Percentiles rank a stretch among this genome's conserved stretches.
These are phyloP conservation scores for Amanita inopinata DNA, from an alignment of 768 basidiomycete genomes.

Conservation along the genomic window DNA sequence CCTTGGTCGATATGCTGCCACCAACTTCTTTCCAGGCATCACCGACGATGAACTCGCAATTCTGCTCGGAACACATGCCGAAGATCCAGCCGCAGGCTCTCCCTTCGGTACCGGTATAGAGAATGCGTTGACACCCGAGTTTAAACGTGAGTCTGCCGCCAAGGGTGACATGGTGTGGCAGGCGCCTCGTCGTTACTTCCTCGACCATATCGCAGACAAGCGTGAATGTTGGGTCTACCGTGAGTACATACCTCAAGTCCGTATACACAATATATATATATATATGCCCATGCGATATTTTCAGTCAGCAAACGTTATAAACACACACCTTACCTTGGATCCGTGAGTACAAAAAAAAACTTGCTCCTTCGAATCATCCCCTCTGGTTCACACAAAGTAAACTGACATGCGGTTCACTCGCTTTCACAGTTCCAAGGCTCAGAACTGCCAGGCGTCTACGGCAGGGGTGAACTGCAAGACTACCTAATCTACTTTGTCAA, in stretches of 20 bases:
- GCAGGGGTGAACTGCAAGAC: slow-evolving; percentile 21
- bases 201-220: slow-evolving; percentile 25
- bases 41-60: neutral
- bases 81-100: slow-evolving; percentile 33
- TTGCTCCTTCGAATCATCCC: too few species aligned
- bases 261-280: too few species aligned
- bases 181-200: slow-evolving; percentile 24
- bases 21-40: neutral
- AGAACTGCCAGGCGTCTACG: slow-evolving; percentile 23
- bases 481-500: slow-evolving; percentile 26
- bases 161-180: slow-evolving; percentile 27
- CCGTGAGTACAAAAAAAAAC: slow-evolving; percentile 3
- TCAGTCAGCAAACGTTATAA: slow-evolving; percentile 18
- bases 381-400: neutral
- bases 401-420: neutral
- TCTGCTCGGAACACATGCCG: slow-evolving; percentile 21
- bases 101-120: slow-evolving; percentile 38
- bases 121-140: slow-evolving; percentile 34
- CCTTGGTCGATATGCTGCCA: too few species aligned
- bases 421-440: slow-evolving; percentile 23
- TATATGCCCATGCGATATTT: neutral
- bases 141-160: slow-evolving; percentile 28
- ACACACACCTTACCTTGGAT: slow-evolving; percentile 15
- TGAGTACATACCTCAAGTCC: slow-evolving; percentile 17
- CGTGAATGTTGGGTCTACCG: slow-evolving; percentile 31